Evolutionary conservation across 345 rosid genomes (phyloP), one percentile per base, ranked within the genome.

Genomic region (Rhizophora apiculata): DNA sequence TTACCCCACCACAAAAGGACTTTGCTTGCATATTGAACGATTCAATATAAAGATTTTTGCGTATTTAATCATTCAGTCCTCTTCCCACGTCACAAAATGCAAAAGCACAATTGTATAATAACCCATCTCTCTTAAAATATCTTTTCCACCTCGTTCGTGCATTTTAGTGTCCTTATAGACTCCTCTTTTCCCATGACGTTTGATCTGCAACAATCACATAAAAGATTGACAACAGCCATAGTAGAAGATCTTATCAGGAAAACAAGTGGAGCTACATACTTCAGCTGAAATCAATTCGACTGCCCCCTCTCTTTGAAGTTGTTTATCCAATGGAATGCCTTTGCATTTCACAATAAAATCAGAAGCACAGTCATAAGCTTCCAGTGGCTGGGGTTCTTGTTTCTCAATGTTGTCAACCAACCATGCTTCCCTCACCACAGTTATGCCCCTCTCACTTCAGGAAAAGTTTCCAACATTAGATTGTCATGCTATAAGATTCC

Each of bases 1-100:
- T 76, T 70, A 91, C 97, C 96, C 72, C 94, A 95, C 96, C 99
- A 90, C 46, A 90, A 52, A 26, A 90, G 91, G 31, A 86, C 76
- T 68, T 85, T 90, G 80, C 87, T 92, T 48, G 31, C 16, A 26
- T 8, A 55, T 65, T 84, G 48, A 43, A 43, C 11, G 48, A 43
- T 43, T 43, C 48, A 43, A 37, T 43, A 2, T 16, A 43, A 43
- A 43, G 16, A 43, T 13, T 43, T 55, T 55, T 49, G 31, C 20
- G 21, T 8, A 55, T 65, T 86, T 68, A 90, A 96, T 85, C 85
- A 18, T 91, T 89, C 60, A 83, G 51, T 51, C 87, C 82, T 59
- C 82, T 69, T 8, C 97, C 95, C 67, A 84, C 74, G 62, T 93
- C 92, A 53, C 92, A 89, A 2, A 86, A 63, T 1, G 89, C 82